Conservation (phyloP, 805 yeast species). For the Cyberlindnera subsufficiens region DNA sequence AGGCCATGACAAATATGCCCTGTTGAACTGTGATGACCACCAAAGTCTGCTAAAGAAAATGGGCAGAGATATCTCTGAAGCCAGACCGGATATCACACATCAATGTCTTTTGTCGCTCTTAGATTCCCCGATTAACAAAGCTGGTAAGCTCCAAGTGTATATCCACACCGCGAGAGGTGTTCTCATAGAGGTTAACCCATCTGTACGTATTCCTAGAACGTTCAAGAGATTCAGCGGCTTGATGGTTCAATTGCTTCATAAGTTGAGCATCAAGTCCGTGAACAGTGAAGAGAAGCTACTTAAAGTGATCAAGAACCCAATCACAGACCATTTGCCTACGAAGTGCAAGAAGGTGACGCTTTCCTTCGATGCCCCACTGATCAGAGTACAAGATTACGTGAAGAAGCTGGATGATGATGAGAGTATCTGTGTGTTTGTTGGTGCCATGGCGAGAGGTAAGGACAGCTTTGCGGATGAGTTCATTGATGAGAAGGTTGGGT, state of each 20-base stretch:
- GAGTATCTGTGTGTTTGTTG: conserved; percentile 95
- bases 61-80: conserved; percentile 97
- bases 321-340: conserved; percentile 93
- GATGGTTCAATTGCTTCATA: conserved; percentile 94
- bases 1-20: conserved; percentile 86
- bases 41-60: conserved; percentile 91
- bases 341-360: conserved; percentile 92
- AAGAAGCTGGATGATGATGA: conserved; percentile 74
- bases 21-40: conserved; percentile 96
- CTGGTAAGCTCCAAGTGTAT: conserved; percentile 93
- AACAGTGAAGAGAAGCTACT: conserved; percentile 91
- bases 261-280: conserved; percentile 87
- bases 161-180: conserved; percentile 95
- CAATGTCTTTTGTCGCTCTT: conserved; percentile 90
- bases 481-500: conserved; percentile 94
- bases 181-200: conserved; percentile 90
- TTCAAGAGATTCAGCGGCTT: conserved; percentile 96
- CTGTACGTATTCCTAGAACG: conserved; percentile 96
- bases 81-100: conserved; percentile 98
- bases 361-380: conserved; percentile 86
- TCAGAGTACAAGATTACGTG: conserved; percentile 85
- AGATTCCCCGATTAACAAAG: conserved; percentile 97
- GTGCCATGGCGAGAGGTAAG: conserved; percentile 98
- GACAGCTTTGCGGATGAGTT: conserved; percentile 96
- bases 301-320: conserved; percentile 94